Conservation (phyloP, 768 basidiomycete genomes). For the Rhodotorula graminis region DNA sequence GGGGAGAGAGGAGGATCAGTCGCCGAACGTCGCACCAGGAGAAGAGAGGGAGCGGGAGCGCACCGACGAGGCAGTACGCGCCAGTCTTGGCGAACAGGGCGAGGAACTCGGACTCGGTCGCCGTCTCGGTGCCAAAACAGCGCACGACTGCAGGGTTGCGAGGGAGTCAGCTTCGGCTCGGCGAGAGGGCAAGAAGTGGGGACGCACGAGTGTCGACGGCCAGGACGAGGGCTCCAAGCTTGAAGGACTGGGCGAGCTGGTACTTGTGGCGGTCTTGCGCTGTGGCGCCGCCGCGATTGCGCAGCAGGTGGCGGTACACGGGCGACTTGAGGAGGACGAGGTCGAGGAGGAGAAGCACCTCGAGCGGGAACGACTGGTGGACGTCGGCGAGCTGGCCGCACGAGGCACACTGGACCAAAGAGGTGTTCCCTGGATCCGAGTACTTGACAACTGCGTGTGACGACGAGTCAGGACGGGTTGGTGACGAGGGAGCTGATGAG, state of each 20-base stretch:
- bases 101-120: neutral
- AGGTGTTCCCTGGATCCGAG: constrained; percentile 24
- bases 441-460: constrained; percentile 11
- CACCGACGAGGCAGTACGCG: constrained; percentile 28
- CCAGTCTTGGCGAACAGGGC: constrained; percentile 4
- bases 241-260: neutral
- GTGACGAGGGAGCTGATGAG: neutral
- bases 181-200: neutral
- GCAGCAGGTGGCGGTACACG: constrained; percentile 20
- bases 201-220: neutral
- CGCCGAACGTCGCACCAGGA: neutral
- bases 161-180: neutral
- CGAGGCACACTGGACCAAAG: constrained; percentile 7
- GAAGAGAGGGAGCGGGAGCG: neutral
- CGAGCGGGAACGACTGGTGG: constrained; percentile 1
- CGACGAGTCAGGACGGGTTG: neutral
- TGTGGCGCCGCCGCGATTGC: constrained; percentile 2
- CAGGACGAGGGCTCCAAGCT: neutral
- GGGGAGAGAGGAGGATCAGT: neutral
- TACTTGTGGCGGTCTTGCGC: neutral
- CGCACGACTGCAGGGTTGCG: constrained; percentile 15
- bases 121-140: neutral
- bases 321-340: constrained; percentile 18
- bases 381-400: constrained; percentile 5
- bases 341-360: constrained; percentile 22